These are phyloP conservation scores for Penicillium waksmanii DNA, from an alignment of 495 filamentous ascomycete genomes.

Conservation along the genomic window DNA sequence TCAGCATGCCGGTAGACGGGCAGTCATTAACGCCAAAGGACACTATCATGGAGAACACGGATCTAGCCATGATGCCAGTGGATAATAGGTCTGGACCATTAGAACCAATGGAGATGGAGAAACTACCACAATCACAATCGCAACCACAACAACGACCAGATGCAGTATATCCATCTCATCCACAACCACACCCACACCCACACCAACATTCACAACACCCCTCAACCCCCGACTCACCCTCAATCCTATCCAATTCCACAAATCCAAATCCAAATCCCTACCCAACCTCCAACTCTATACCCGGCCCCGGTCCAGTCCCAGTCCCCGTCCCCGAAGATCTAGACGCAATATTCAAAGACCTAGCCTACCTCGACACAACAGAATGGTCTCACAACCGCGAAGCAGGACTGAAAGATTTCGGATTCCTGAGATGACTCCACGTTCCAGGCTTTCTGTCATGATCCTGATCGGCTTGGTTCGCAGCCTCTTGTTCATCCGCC, in stretches of 20 bases:
- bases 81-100: no score
- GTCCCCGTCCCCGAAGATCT: slow-evolving; percentile 36
- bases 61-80: slow-evolving; percentile 28
- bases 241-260: no score
- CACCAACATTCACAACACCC: no score
- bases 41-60: slow-evolving; percentile 38
- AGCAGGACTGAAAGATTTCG: slow-evolving; percentile 61
- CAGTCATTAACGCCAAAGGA: slow-evolving; percentile 46
- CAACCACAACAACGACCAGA: neutral
- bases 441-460: slow-evolving; percentile 57
- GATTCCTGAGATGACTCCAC: slow-evolving; percentile 59
- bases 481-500: slow-evolving; percentile 48
- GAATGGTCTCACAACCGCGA: slow-evolving; percentile 58
- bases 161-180: neutral
- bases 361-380: slow-evolving; percentile 63
- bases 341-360: slow-evolving; percentile 65
- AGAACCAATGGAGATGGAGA: no score
- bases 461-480: slow-evolving; percentile 52
- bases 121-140: slow-evolving; percentile 25
- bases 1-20: slow-evolving; percentile 41
- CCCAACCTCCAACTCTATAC: slow-evolving; percentile 5
- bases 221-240: slow-evolving; percentile 21
- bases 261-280: no score
- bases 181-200: neutral
- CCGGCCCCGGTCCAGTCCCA: slow-evolving; percentile 4